A percentile compares a stretch with the other conserved stretches of the same genome.
phyloP scores from a whole-genome alignment of 2,329 filamentous ascomycete genomes.

The Fusarium xyrophilum region DNA sequence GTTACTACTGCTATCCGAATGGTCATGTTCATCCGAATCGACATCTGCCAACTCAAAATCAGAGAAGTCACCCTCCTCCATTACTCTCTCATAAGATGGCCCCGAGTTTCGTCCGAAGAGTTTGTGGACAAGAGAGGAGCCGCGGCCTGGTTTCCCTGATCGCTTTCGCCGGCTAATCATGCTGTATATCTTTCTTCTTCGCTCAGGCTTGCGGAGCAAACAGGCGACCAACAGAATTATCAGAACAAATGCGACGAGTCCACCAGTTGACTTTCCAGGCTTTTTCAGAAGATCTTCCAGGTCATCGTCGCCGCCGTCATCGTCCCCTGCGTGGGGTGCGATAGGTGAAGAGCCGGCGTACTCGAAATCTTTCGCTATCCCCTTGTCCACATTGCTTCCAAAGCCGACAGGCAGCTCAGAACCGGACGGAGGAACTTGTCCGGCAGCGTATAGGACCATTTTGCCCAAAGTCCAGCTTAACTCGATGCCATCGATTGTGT shows the following conservation, averaged over 20 bases:
- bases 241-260: constrained; percentile 78
- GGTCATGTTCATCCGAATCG: constrained; percentile 69
- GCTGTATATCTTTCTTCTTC: constrained; percentile 55
- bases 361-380: constrained; percentile 80
- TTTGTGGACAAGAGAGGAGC: constrained; percentile 65
- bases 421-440: constrained; percentile 75
- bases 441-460: constrained; percentile 93
- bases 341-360: constrained; percentile 69
- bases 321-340: constrained; percentile 49
- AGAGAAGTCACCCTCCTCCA: constrained; percentile 77
- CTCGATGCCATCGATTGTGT: constrained; percentile 90
- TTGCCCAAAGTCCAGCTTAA: constrained; percentile 98
- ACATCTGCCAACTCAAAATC: constrained; percentile 80
- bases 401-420: constrained; percentile 81
- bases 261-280: constrained; percentile 73
- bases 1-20: constrained; percentile 68
- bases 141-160: constrained; percentile 53
- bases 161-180: constrained; percentile 43
- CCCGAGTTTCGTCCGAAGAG: constrained; percentile 66
- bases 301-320: constrained; percentile 58
- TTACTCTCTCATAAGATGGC: constrained; percentile 77
- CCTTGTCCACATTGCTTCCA: constrained; percentile 76
- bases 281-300: constrained; percentile 70
- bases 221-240: constrained; percentile 73
- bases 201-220: constrained; percentile 80